Evolutionary conservation across 2,329 filamentous ascomycete species (phyloP), one percentile per base, ranked within the genome.

Genomic region (Penicillium verrucosum): DNA sequence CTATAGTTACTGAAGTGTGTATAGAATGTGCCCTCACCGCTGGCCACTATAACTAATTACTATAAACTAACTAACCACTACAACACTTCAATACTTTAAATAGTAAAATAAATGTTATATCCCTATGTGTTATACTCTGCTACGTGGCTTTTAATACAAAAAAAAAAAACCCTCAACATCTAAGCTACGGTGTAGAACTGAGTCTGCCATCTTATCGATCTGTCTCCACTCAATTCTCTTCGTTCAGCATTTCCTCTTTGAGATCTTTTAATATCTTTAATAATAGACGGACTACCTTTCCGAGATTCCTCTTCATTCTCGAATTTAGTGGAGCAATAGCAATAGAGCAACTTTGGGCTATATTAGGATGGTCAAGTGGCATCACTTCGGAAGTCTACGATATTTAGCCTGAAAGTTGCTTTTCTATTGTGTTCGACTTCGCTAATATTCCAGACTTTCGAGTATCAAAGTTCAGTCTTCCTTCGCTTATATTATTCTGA

Each of bases 181-280:
- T 12, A 40, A 48, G 32, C 53, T 52, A 56, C 54, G 41, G 48
- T 56, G 54, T 56, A 56, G 41, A 56, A 56, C 34, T 56, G 41
- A 56, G 54, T 56, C 54, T 50, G 47, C 47, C 52, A 54, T 54
- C 52, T 56, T 56, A 56, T 56, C 54, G 54, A 52, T 52, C 48
- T n/a, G 47, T 52, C 29, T 47, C 50, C 49, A 51, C 49, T 18
- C 32, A 5, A 5, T 5, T 43, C 23, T 27, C 23, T 27, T 42
- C 40, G 23, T 27, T 43, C 21, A 25, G 12, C n/a, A 10, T 18
- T 27, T 37, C 21, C 37, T 23, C 4, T 51, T 50, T 34, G 14
- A 30, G 16, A 34, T 21, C 25, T 16, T 25, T n/a, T 36, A 27
- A 25, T 47, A 18, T 40, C n/a, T 23, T 38, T 12, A 37, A 37